Conservation (phyloP, 2,329 filamentous ascomycete species). For the Nemania sp. region DNA sequence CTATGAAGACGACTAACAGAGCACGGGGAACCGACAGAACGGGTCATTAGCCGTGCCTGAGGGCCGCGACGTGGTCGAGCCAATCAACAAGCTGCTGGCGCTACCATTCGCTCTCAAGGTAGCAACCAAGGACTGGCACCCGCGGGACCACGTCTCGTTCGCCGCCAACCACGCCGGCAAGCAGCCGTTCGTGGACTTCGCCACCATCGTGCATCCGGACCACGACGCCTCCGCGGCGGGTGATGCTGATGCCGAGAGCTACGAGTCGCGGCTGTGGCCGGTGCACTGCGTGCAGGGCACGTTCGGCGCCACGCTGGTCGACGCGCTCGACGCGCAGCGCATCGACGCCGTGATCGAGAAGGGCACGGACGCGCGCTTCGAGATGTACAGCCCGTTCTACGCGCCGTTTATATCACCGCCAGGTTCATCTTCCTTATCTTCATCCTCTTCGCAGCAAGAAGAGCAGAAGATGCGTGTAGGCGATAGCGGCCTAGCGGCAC, state of each 20-base stretch:
- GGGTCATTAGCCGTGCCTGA: conserved; percentile 81
- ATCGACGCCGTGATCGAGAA: conserved; percentile 76
- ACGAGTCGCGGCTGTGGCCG: conserved; percentile 80
- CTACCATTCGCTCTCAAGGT: conserved; percentile 74
- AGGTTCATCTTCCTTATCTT: too few species aligned
- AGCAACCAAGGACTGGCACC: conserved; percentile 94
- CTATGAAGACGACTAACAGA: conserved; percentile 23
- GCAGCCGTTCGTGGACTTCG: conserved; percentile 66
- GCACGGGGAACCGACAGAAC: conserved; percentile 64
- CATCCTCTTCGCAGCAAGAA: too few species aligned
- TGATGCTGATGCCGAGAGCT: conserved; percentile 63
- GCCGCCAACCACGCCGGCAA: conserved; percentile 74
- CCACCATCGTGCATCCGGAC: conserved; percentile 67
- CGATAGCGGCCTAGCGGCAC: conserved; percentile 64
- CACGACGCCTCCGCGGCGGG: too few species aligned
- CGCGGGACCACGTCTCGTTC: conserved; percentile 82
- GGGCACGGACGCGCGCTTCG: conserved; percentile 71
- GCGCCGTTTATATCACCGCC: conserved; percentile 72
- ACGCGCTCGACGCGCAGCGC: conserved; percentile 64
- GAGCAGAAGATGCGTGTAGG: too few species aligned
- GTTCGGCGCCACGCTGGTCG: conserved; percentile 70
- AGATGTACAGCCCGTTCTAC: conserved; percentile 94
- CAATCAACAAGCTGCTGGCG: conserved; percentile 74
- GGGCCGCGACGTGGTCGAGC: conserved; percentile 69
- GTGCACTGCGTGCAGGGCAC: conserved; percentile 82